Evolutionary conservation across 179 eudicot genomes (phyloP), one percentile per base, ranked within the genome.

Genomic region (Heliamphora pulchella): DNA sequence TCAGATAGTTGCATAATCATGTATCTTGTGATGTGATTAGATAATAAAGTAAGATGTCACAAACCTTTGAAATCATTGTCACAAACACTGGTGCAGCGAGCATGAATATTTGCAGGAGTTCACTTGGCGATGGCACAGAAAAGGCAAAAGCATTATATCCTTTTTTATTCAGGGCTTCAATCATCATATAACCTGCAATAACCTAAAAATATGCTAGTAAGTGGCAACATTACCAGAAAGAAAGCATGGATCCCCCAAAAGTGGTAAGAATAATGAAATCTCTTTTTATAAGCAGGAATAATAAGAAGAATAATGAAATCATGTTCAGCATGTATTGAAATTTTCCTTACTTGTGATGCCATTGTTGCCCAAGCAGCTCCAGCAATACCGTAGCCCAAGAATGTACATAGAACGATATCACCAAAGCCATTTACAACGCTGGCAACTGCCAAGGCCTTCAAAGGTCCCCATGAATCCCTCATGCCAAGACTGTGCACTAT

Each of bases 331-430:
- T 15, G 5, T 44, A 67, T 7, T 8, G 31, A 65, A 66, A 71
- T 50, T 8, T 31, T 72, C 57, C 91, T 71, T 78, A 96, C 99
- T 74, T 96, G 99, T 59, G 99, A 94, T 44, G 64, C 90, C 87
- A 93, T 89, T 81, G 99, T 94, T 80, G 99, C 99, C 99, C 99
- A 94, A 78, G 99, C 99, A 58, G 98, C 99, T 81, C 98, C 99
- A 83, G 98, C 94, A 80, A 96, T 96, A 74, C 99, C 99, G 57
- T 87, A 96, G 78, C 89, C 92, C 59, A 94, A 80, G 87, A 80
- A 88, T 73, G 82, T 79, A 86, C 99, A 96, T 11, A 94, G 89
- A 79, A 89, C 82, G 48, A 92, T 84, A 81, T 90, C 97, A 80
- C 99, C 99, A 78, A 92, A 53, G 43, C 89, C 92, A 82, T 94